Base-by-base conservation (phyloP, 805 yeast genomes). In the Saturnispora diversa region DNA sequence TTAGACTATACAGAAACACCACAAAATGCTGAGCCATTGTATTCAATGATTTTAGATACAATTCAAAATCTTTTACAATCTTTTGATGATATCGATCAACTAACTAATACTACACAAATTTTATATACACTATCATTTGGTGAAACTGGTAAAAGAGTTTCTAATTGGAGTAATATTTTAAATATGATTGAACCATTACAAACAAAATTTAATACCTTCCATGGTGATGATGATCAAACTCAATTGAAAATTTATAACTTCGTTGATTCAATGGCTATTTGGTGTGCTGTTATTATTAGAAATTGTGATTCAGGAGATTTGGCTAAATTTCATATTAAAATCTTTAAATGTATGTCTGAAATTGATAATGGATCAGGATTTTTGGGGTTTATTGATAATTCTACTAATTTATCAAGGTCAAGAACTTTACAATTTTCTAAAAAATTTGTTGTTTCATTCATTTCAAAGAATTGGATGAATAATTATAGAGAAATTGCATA, bases 81-180 rank as follows among this genome's bases (percentile, higher is more conserved):
- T n/a, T 42, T 47, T 7, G 40, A 44, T 2, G 36, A 41, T 19
- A 40, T 39, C 23, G 42, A 44, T 12, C 42, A 44, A 12, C 32
- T 59, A 3, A 63, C 67, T 6, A 55, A 60, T 15, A 53, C 65
- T 4, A 42, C 62, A 3, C 70, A 68, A 46, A 40, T 77, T 2
- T 49, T 78, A 30, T 55, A 69, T 1, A 57, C 79, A 0, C 53
- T 81, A 37, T 55, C 69, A 0, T 83, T 79, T 58, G 77, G 84
- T 3, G 88, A 81, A 44, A 75, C 85, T 35, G 92, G 92, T 50
- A 70, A 59, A 44, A 80, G 77, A 51, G 68, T 80, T 3, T 52
- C 66, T 1, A 60, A 67, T 46, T 82, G 90, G 90, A 39, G 43
- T 3, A 38, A 39, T 7, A 29, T 54, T 13, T 42, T 54, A 5